phyloP scores from a whole-genome alignment of 2,329 filamentous ascomycete genomes.

The Trichoderma atrobrunneum region DNA sequence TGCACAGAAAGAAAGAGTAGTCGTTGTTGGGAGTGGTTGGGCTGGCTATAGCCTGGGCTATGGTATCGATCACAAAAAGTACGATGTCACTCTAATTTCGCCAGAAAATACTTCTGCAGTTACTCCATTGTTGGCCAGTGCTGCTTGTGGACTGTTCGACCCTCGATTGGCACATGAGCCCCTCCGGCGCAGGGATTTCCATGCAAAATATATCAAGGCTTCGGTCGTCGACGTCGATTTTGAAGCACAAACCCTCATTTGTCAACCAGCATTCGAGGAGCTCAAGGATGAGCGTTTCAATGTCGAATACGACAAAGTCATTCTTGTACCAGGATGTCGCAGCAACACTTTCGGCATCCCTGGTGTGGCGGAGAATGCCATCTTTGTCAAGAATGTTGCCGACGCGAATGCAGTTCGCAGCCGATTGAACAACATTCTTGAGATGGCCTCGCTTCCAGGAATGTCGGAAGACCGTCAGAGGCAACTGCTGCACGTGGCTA shows the following conservation, averaged over 20 bases:
- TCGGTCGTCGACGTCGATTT: not conserved
- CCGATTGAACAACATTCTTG: not conserved
- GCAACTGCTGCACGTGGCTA: not conserved
- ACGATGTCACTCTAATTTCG: not conserved
- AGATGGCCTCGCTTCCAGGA: not conserved
- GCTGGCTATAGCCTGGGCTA: not conserved
- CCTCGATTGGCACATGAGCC: not conserved
- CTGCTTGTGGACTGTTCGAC: not conserved
- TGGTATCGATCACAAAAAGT: not conserved
- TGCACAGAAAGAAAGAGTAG: not conserved
- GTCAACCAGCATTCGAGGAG: not conserved
- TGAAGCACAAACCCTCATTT: not conserved
- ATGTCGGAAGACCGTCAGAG: not conserved
- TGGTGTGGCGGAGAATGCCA: not conserved
- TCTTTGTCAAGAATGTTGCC: not conserved
- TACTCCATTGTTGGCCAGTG: not conserved
- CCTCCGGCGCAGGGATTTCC: not conserved
- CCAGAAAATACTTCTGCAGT: not conserved
- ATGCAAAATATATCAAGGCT: not conserved
- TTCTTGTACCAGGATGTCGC: not conserved
- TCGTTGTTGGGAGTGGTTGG: not conserved
- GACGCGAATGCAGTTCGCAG: not conserved
- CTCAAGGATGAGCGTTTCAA: not conserved
- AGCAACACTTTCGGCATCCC: not conserved
- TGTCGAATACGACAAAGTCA: not conserved